phyloP scores from a whole-genome alignment of 352 stramenopile species.

The Phytophthora boehmeriae region DNA sequence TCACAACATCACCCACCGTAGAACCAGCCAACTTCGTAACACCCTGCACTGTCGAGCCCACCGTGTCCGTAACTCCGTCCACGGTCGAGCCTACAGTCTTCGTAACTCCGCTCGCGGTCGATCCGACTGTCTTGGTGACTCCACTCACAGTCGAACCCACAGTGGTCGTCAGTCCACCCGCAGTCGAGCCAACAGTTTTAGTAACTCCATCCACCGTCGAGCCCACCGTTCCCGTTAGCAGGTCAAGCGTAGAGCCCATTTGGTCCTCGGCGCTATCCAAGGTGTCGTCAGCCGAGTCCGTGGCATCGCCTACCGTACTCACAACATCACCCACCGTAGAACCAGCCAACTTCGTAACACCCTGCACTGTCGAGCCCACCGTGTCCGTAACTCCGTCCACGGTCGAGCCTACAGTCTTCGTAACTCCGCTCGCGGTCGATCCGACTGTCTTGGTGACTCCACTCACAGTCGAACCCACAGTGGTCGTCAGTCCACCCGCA shows the following conservation, averaged over 20 bases:
- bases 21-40: too few species aligned
- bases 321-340: too few species aligned
- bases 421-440: not conserved
- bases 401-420: constrained; percentile 6
- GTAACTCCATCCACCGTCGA: too few species aligned
- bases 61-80: constrained; percentile 8
- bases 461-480: not conserved
- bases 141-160: not conserved
- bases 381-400: constrained; percentile 10
- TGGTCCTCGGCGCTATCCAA: too few species aligned
- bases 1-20: not conserved
- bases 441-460: not conserved
- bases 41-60: not conserved
- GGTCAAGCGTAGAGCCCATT: too few species aligned
- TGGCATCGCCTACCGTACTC: too few species aligned
- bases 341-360: too few species aligned
- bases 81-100: constrained; percentile 8
- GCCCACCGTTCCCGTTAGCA: too few species aligned
- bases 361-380: constrained; percentile 8
- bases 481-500: not conserved
- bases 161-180: too few species aligned
- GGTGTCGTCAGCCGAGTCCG: not conserved
- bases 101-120: not conserved
- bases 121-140: not conserved
- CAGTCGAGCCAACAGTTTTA: constrained; percentile 1